Conservation (phyloP, 768 basidiomycete genomes). For the Infundibulicybe gibba region DNA sequence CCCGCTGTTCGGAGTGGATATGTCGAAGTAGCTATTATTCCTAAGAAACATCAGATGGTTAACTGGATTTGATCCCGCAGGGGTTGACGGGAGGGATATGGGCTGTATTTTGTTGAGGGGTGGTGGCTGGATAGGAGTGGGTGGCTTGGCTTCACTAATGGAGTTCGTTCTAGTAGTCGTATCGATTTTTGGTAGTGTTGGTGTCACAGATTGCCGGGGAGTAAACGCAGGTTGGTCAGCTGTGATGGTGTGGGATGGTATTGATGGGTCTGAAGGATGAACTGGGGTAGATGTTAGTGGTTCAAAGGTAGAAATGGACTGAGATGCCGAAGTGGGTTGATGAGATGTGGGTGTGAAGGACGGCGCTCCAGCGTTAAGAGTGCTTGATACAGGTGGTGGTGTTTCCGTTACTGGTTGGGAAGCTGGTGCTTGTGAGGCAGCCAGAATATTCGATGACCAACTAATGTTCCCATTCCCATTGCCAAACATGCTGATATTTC, state of each 20-base stretch:
- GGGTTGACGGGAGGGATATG: constrained; percentile 46
- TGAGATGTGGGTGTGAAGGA: constrained; percentile 13
- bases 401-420: background rate
- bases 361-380: too few relatives aligned
- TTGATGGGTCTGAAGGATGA: background rate
- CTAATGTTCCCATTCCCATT: too few relatives aligned
- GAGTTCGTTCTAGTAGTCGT: constrained; percentile 12
- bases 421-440: background rate
- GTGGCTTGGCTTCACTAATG: constrained; percentile 3
- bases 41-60: constrained; percentile 30
- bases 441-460: too few relatives aligned
- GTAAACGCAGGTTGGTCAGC: background rate
- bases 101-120: constrained; percentile 33
- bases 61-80: constrained; percentile 22
- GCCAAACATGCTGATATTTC: too few relatives aligned
- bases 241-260: background rate
- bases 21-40: constrained; percentile 21
- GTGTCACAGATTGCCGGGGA: constrained; percentile 1
- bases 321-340: too few relatives aligned
- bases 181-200: constrained; percentile 17
- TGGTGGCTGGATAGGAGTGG: constrained; percentile 31
- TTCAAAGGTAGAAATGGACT: constrained; percentile 11
- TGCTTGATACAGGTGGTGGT: background rate
- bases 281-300: constrained; percentile 6
- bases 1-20: constrained; percentile 19